phyloP scores from a whole-genome alignment of 2,329 filamentous ascomycete genomes.

The Rutstroemia sp. region DNA sequence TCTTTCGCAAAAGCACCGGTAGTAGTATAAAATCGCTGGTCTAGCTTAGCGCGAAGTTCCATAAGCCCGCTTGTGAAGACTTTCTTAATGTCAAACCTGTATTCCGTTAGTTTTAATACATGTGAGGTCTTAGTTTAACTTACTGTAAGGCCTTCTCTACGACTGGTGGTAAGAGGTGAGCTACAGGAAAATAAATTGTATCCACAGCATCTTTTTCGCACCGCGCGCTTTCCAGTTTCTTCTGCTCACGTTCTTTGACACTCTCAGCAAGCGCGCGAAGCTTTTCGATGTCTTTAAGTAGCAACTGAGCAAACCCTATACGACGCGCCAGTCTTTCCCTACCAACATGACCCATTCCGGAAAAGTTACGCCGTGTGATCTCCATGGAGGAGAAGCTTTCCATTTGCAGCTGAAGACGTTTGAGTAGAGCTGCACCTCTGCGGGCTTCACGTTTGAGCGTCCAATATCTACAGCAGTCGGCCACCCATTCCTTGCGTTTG shows the following conservation, averaged over 20 bases:
- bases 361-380: constrained; percentile 88
- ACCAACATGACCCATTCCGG: constrained; percentile 84
- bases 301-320: constrained; percentile 76
- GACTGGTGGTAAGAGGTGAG: constrained; percentile 67
- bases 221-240: constrained; percentile 70
- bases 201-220: constrained; percentile 76
- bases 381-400: constrained; percentile 98
- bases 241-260: constrained; percentile 66
- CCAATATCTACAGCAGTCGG: constrained; percentile 95
- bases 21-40: constrained; percentile 48
- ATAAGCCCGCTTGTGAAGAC: constrained; percentile 48
- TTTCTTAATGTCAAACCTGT: constrained; percentile 55
- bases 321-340: constrained; percentile 69
- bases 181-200: constrained; percentile 84
- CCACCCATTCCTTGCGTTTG: constrained; percentile 86
- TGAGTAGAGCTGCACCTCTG: constrained; percentile 82
- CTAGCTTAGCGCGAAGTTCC: constrained; percentile 44
- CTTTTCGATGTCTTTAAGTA: constrained; percentile 70
- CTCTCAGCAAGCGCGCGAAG: constrained; percentile 63
- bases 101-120: constrained; percentile 32
- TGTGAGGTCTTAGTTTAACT: constrained; percentile 35
- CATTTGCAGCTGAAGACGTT: constrained; percentile 88
- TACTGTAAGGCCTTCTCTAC: constrained; percentile 76
- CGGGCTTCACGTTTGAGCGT: constrained; percentile 91
- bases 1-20: constrained; percentile 50